A percentile compares a stretch with the other conserved stretches of the same genome.
phyloP scores from a whole-genome alignment of 2,329 filamentous ascomycete species.

The Colletotrichum orbiculare region DNA sequence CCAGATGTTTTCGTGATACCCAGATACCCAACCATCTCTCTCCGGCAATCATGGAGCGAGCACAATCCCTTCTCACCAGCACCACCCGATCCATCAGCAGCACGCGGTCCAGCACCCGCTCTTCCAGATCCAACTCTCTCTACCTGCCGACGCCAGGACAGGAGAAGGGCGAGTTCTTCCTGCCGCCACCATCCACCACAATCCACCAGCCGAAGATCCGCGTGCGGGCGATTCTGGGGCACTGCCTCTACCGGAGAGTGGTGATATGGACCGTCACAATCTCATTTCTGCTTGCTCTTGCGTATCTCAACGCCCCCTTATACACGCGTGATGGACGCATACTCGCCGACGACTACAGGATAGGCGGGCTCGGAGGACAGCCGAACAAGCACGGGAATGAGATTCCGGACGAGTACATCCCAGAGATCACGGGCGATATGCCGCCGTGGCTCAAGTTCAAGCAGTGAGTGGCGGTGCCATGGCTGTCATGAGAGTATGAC shows the following conservation, averaged over 20 bases:
- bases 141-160: constrained; percentile 19
- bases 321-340: constrained; percentile 38
- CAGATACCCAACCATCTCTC: constrained; percentile 31
- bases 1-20: constrained; percentile 36
- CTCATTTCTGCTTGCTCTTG: constrained; percentile 53
- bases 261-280: constrained; percentile 61
- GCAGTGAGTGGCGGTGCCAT: constrained; percentile 50
- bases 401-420: constrained; percentile 53
- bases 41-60: constrained; percentile 37
- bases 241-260: constrained; percentile 64
- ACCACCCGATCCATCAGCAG: constrained; percentile 36
- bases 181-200: constrained; percentile 34
- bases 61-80: constrained; percentile 36
- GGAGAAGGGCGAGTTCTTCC: constrained; percentile 36
- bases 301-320: constrained; percentile 50
- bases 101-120: constrained; percentile 36
- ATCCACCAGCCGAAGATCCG: constrained; percentile 48
- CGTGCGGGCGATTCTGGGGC: constrained; percentile 59
- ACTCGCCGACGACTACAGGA: constrained; percentile 35
- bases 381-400: constrained; percentile 38
- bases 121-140: constrained; percentile 37
- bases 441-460: constrained; percentile 53
- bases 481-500: constrained; percentile 6
- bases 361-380: constrained; percentile 27
- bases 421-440: constrained; percentile 43